Conservation (phyloP, 768 basidiomycete genomes). For the Russula lepida region DNA sequence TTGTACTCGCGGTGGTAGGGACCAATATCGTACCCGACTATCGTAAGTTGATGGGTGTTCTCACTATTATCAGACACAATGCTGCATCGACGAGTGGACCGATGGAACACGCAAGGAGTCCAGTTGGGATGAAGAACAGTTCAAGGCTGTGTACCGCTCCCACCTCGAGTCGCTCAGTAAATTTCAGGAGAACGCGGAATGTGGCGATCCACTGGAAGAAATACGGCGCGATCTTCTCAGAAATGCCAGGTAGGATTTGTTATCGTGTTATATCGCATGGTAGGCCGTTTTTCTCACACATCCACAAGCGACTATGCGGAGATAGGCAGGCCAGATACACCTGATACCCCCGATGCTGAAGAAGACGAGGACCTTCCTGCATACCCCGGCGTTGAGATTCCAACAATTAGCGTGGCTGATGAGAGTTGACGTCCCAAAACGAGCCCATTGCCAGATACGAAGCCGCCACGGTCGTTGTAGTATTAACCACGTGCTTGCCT, state of each 20-base stretch:
- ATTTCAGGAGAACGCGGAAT: neutral
- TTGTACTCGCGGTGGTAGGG: conserved; percentile 5
- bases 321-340: neutral
- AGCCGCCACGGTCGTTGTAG: too few relatives aligned
- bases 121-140: neutral
- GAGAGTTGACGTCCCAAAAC: neutral
- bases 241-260: neutral
- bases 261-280: neutral
- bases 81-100: neutral
- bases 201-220: neutral
- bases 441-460: neutral
- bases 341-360: neutral
- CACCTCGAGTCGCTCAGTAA: neutral
- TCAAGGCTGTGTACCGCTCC: neutral
- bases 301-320: neutral
- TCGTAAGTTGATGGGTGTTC: neutral
- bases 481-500: too few relatives aligned
- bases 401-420: neutral
- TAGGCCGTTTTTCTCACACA: neutral
- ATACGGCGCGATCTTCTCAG: neutral
- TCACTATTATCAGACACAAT: neutral
- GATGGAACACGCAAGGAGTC: neutral
- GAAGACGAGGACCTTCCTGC: neutral
- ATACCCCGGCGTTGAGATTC: neutral
- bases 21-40: neutral